Evolutionary conservation across 148 eudicot species (phyloP).

Genomic region (Fagopyrum esculentum): DNA sequence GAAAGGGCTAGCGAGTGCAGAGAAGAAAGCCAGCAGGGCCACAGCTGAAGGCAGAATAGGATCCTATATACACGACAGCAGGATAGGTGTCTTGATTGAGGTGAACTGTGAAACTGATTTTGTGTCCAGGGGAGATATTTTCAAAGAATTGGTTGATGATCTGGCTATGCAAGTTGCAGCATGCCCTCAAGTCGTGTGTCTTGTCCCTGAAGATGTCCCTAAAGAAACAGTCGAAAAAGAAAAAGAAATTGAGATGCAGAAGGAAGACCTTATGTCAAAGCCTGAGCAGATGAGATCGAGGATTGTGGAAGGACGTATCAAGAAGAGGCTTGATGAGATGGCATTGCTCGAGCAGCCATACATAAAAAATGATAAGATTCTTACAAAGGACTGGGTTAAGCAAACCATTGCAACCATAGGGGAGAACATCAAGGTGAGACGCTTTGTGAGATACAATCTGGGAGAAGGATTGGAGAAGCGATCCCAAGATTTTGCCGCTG

Average conservation of each 20-base stretch:
- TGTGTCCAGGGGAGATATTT: conserved; percentile 89
- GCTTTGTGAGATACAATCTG: conserved; percentile 72
- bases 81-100: conserved; percentile 84
- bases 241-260: conserved; percentile 84
- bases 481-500: conserved; percentile 92
- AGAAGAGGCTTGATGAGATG: conserved; percentile 82
- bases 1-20: conserved; percentile 95
- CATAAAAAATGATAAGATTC: conserved; percentile 86
- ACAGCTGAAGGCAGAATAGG: conserved; percentile 97
- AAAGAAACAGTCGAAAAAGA: conserved; percentile 64
- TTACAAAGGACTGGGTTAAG: conserved; percentile 80
- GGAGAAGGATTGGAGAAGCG: conserved; percentile 94
- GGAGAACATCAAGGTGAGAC: conserved; percentile 83
- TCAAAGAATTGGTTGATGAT: conserved; percentile 80
- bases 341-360: conserved; percentile 93
- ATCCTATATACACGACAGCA: conserved; percentile 82
- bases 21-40: conserved; percentile 78
- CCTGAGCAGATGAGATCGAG: conserved; percentile 83
- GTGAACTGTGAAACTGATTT: conserved; percentile 97
- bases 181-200: conserved; percentile 85
- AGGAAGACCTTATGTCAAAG: conserved; percentile 83
- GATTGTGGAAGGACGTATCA: conserved; percentile 88
- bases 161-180: conserved; percentile 99
- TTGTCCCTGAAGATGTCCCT: conserved; percentile 73
- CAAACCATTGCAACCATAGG: conserved; percentile 90